A percentile compares a stretch with the other conserved stretches of the same genome.
Conservation (phyloP, 805 yeast species). For the Wickerhamomyces rabaulensis region DNA sequence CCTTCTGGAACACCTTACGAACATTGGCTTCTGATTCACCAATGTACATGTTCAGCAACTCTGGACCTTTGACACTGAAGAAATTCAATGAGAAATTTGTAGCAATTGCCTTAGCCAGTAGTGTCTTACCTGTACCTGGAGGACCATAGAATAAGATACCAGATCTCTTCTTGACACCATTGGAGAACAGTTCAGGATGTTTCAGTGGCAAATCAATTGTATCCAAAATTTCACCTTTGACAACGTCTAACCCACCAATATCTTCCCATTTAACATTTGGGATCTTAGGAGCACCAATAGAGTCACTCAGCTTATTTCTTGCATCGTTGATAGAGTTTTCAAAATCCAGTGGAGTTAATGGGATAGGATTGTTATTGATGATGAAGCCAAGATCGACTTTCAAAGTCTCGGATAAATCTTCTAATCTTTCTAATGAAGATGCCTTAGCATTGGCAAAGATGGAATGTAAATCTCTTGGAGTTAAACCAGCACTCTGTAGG, state of each 20-base stretch:
- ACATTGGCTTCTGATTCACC: conserved; percentile 99
- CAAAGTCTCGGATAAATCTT: conserved; percentile 23
- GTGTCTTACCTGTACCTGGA: conserved; percentile 97
- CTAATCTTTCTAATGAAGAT: conserved; percentile 46
- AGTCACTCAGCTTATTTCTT: conserved; percentile 81
- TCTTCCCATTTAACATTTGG: conserved; percentile 97
- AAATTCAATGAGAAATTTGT: conserved; percentile 91
- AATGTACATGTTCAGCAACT: conserved; percentile 92
- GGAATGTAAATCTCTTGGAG: conserved; percentile 74
- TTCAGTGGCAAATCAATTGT: conserved; percentile 95
- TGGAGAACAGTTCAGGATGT: conserved; percentile 82
- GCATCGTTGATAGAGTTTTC: conserved; percentile 73
- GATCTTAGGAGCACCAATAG: conserved; percentile 94
- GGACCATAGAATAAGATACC: conserved; percentile 97
- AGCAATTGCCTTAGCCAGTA: conserved; percentile 95
- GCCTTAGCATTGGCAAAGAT: conserved; percentile 64
- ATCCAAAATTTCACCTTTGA: conserved; percentile 88
- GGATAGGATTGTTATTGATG: conserved; percentile 44
- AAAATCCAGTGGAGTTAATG: conserved; percentile 55
- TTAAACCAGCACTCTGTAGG: conserved; percentile 86
- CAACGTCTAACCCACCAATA: conserved; percentile 89
- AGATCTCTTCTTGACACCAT: conserved; percentile 88
- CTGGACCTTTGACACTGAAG: conserved; percentile 97
- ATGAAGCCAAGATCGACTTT: conserved; percentile 8
- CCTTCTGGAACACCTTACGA: conserved; percentile 86